Evolutionary conservation across 2,329 filamentous ascomycete species (phyloP).

Genomic region (Penicillium sp.): DNA sequence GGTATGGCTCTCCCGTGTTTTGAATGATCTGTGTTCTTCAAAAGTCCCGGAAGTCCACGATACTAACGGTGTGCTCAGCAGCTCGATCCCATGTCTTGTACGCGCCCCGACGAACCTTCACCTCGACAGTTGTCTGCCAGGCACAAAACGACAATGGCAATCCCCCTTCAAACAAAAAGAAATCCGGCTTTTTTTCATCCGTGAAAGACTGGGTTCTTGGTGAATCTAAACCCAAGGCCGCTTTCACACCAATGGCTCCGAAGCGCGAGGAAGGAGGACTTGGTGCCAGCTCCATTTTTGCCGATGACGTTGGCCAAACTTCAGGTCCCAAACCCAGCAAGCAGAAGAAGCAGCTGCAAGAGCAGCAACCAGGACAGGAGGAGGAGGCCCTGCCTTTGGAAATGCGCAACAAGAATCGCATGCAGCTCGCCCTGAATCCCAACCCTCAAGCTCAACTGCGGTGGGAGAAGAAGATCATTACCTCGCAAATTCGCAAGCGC

Average conservation of each 20-base stretch:
- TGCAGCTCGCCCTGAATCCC: slow-evolving; percentile 66
- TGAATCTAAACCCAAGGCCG: slow-evolving; percentile 25
- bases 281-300: slow-evolving; percentile 38
- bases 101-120: slow-evolving; percentile 33
- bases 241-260: slow-evolving; percentile 24
- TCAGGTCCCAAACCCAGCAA: slow-evolving; percentile 24
- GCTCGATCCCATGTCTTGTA: slow-evolving; percentile 30
- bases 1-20: slow-evolving; percentile 21
- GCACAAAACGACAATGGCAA: slow-evolving; percentile 25
- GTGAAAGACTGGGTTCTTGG: slow-evolving; percentile 33
- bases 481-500: slow-evolving; percentile 63
- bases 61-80: slow-evolving; percentile 8
- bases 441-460: slow-evolving; percentile 63
- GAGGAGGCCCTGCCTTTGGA: slow-evolving; percentile 19
- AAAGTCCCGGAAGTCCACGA: neutral
- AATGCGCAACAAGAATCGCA: slow-evolving; percentile 45
- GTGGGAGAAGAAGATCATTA: slow-evolving; percentile 80
- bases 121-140: slow-evolving; percentile 26
- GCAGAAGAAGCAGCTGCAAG: slow-evolving; percentile 13
- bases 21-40: neutral
- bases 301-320: slow-evolving; percentile 28
- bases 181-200: slow-evolving; percentile 25
- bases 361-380: slow-evolving; percentile 9
- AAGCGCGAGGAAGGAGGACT: slow-evolving; percentile 32
- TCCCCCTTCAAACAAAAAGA: slow-evolving; percentile 9